Base-by-base conservation (phyloP, 345 rosid species). In the Nasturtium officinale region DNA sequence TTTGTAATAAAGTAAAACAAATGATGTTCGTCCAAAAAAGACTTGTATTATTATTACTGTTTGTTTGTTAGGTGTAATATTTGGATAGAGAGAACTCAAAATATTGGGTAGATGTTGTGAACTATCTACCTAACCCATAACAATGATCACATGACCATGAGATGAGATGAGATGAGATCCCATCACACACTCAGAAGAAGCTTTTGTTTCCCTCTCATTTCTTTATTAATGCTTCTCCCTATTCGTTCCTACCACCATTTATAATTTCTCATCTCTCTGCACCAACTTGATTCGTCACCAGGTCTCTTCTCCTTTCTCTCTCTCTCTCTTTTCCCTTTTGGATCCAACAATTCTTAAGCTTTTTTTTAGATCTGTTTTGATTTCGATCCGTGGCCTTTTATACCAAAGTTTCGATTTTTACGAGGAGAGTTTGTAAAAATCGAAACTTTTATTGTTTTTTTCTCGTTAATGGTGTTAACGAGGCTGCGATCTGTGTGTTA, bases 111-210 rank as follows among this genome's bases (percentile, higher is more conserved):
- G 71, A 61, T 62, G 65, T 43, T 65, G 68, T 74, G 77, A 70
- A 65, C 86, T 77, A 84, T 79, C 90, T 56, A 77, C 82, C 84
- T 38, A 73, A 70, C 75, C 59, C 33, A 35, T 33, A 35, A 9
- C 51, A 45, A 61, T 26, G 42, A 26, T 83, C 88, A 82, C 65
- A 64, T 63, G 69, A 52, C 76, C 45, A 12, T 60, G 17, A 23
- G 25, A n/a, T n/a, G n/a, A 23, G 2, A 1, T 23, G 25, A 23
- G 25, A 23, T 23, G 25, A 18, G 62, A 57, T 57, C 43, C 0
- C 25, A 57, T 29, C 46, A 37, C n/a, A n/a, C 15, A 32, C 30
- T 21, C 6, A 40, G 65, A 68, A 71, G 38, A 68, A 71, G 38
- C 70, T 20, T 72, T 67, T 68, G 33, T 48, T 56, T 78, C 47